Percentiles rank a stretch among this genome's conserved stretches.
Evolutionary conservation across 768 basidiomycete genomes (phyloP).

Genomic region (Mycena amicta): DNA sequence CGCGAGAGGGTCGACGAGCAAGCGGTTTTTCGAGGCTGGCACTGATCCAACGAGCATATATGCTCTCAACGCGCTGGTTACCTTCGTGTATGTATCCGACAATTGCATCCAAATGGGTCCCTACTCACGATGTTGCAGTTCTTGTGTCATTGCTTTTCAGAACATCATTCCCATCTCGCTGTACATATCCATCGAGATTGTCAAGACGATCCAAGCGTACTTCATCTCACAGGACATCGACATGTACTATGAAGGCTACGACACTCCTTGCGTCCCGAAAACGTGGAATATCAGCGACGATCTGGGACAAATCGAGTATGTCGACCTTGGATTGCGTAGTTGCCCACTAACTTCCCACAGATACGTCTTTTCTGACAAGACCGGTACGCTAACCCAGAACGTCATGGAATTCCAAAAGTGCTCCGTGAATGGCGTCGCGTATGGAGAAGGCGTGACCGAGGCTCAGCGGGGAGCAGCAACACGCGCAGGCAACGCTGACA

Average conservation of each 20-base stretch:
- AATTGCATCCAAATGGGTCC: slow-evolving; percentile 8
- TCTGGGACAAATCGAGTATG: slow-evolving; percentile 96
- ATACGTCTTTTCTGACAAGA: slow-evolving; percentile 65
- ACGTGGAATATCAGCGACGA: slow-evolving; percentile 99
- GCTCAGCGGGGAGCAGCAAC: slow-evolving; percentile 92
- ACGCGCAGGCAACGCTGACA: slow-evolving; percentile 71
- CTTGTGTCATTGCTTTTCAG: slow-evolving; percentile 94
- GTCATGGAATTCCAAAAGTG: slow-evolving; percentile 99
- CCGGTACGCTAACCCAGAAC: slow-evolving; percentile 95
- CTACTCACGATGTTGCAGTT: slow-evolving; percentile 45
- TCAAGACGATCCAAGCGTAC: slow-evolving; percentile 96
- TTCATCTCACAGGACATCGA: slow-evolving; percentile 96
- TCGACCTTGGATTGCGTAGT: slow-evolving; percentile 65
- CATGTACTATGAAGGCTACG: slow-evolving; percentile 90
- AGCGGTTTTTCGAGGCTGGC: slow-evolving; percentile 69
- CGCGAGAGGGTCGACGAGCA: slow-evolving; percentile 60
- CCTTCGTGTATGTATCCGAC: slow-evolving; percentile 74
- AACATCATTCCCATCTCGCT: slow-evolving; percentile 96
- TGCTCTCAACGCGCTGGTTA: slow-evolving; percentile 79
- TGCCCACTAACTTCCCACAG: slow-evolving; percentile 37
- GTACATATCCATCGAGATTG: slow-evolving; percentile 97
- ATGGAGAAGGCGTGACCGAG: slow-evolving; percentile 95
- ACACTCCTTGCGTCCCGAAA: slow-evolving; percentile 90
- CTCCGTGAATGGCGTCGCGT: slow-evolving; percentile 79
- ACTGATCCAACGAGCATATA: slow-evolving; percentile 61